Evolutionary conservation across 2,329 filamentous ascomycete genomes (phyloP), one percentile per base, ranked within the genome.

Genomic region (Passalora sequoiae): DNA sequence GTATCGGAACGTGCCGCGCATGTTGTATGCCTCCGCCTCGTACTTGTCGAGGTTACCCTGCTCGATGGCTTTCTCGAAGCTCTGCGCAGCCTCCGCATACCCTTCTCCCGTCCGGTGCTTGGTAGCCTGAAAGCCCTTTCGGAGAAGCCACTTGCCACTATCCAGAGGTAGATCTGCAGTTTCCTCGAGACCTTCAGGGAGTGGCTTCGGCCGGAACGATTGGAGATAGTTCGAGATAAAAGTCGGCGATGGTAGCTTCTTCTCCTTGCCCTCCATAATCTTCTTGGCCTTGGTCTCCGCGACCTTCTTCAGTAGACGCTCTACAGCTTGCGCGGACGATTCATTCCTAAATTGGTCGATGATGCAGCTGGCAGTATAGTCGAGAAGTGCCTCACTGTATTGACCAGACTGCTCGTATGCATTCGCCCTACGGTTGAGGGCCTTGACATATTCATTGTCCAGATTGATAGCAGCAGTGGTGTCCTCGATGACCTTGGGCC

Each of bases 151-250:
- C 71, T 85, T 85, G 58, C 89, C 91, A 33, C 81, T 86, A 33
- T 84, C 80, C 57, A 89, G 80, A 30, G 80, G 69, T 37, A 96
- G 68, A 54, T 94, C 87, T n/a, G 75, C 80, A 6, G 80, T 77
- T 56, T 94, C 87, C 47, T 91, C 89, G 40, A 98, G 74, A 9
- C 88, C 91, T 49, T 75, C 80, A 3, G 92, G 91, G 2, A 87
- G 78, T 36, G 81, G 75, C 71, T 85, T 86, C 46, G 82, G 75
- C 48, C 92, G 85, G 84, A 98, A 98, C 73, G 91, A 97, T 72
- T 97, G 91, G 22, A 98, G 83, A 69, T 98, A 98, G 75, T 98
- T 98, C 63, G 89, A 88, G 55, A 98, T 89, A 59, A 97, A 98
- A 9, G 89, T 96, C 21, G 92, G 85, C 68, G 89, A 96, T 15